phyloP scores from a whole-genome alignment of 805 yeast species.

The Teunomyces panamensis region DNA sequence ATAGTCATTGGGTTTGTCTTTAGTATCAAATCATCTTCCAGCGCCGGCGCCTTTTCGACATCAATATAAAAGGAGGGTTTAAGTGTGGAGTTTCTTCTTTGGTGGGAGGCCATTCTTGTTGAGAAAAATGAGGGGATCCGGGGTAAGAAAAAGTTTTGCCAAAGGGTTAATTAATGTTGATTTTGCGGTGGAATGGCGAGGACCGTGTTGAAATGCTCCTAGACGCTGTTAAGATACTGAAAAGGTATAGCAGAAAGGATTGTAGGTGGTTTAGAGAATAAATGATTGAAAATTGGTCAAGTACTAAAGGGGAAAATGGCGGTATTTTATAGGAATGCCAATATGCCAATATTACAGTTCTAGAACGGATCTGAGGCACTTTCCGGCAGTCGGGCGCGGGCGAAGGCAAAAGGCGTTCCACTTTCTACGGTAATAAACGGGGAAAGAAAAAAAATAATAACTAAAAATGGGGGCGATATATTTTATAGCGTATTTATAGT shows the following conservation, averaged over 20 bases:
- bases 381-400: not conserved
- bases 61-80: slow-evolving; percentile 9
- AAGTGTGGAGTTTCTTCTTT: slow-evolving; percentile 6
- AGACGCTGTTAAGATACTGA: not conserved
- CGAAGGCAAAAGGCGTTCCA: not conserved
- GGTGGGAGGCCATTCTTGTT: slow-evolving; percentile 7
- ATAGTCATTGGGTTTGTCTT: not conserved
- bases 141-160: not conserved
- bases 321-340: not conserved
- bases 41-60: slow-evolving; percentile 7
- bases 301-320: not conserved
- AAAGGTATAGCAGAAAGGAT: not conserved
- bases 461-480: not conserved
- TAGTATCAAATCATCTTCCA: not conserved
- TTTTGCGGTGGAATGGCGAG: not conserved
- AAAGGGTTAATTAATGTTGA: not conserved
- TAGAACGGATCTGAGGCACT: not conserved
- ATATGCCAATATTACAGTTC: not conserved
- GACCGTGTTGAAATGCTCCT: not conserved
- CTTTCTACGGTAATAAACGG: not conserved
- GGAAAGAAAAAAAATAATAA: not conserved
- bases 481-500: not conserved
- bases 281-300: not conserved
- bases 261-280: not conserved
- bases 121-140: not conserved